A percentile compares a stretch with the other conserved stretches of the same genome.
phyloP scores from a whole-genome alignment of 768 basidiomycete species.

The Gautieria morchelliformis region DNA sequence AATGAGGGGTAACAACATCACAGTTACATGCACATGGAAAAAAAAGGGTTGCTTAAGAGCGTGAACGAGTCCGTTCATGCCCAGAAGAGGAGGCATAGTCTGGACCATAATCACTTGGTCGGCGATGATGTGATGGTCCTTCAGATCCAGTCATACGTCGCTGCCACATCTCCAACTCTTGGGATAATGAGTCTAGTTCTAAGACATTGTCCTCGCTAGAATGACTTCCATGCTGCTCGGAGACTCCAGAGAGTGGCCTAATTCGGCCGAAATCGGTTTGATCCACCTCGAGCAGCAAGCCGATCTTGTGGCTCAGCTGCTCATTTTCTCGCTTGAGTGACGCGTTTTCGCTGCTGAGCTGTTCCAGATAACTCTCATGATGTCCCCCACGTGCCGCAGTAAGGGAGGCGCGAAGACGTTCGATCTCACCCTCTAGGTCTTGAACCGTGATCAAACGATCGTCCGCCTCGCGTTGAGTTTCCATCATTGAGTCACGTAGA shows the following conservation, averaged over 20 bases:
- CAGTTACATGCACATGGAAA: constrained; percentile 7
- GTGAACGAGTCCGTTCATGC: constrained; percentile 53
- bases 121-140: constrained; percentile 52
- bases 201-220: constrained; percentile 77
- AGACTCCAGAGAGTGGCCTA: constrained; percentile 50
- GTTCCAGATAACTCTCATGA: constrained; percentile 70
- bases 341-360: constrained; percentile 73
- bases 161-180: constrained; percentile 81
- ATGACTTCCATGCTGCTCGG: constrained; percentile 53
- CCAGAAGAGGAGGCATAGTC: constrained; percentile 27
- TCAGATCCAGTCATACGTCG: constrained; percentile 74
- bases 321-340: constrained; percentile 77
- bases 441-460: constrained; percentile 67
- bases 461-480: constrained; percentile 70
- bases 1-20: not conserved
- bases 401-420: constrained; percentile 63
- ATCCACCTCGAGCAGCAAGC: constrained; percentile 78
- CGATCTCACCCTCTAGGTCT: constrained; percentile 73
- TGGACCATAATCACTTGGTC: constrained; percentile 59
- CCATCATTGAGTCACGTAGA: constrained; percentile 59
- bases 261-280: constrained; percentile 60
- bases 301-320: constrained; percentile 86
- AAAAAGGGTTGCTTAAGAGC: constrained; percentile 26
- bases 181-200: constrained; percentile 69
- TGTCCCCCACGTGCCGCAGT: constrained; percentile 65